Evolutionary conservation across 768 basidiomycete species (phyloP).

Genomic region (Mycena alexandri): DNA sequence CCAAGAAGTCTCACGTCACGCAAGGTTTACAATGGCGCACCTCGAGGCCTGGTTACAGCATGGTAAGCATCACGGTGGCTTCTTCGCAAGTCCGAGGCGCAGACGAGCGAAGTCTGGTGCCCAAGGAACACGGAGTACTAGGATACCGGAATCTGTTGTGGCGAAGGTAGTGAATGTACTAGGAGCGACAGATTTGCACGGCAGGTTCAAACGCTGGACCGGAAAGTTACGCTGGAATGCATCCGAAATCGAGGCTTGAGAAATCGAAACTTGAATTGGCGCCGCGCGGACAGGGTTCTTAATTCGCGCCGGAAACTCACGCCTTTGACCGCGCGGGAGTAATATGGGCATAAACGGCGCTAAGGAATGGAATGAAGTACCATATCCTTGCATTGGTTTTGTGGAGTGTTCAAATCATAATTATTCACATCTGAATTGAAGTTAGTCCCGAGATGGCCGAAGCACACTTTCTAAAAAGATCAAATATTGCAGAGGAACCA

Average conservation of each 20-base stretch:
- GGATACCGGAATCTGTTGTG: slow-evolving; percentile 5
- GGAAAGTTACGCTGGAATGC: slow-evolving; percentile 8
- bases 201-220: slow-evolving; percentile 2
- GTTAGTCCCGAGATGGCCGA: no score
- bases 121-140: background rate
- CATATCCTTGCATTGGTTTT: no score
- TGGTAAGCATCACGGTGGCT: no score
- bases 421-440: no score
- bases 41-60: no score
- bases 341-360: slow-evolving; percentile 4
- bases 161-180: slow-evolving; percentile 2
- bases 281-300: slow-evolving; percentile 6
- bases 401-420: no score
- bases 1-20: no score
- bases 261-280: background rate
- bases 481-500: no score
- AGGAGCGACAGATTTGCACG: slow-evolving; percentile 1
- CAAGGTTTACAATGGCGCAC: no score
- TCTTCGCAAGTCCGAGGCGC: no score
- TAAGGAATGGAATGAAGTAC: slow-evolving; percentile 2
- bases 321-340: slow-evolving; percentile 6
- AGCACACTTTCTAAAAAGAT: no score
- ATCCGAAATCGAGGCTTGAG: background rate
- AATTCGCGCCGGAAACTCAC: slow-evolving; percentile 10
- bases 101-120: no score